Evolutionary conservation across 2,329 filamentous ascomycete species (phyloP).

Genomic region (Endoconidiophora polonica): DNA sequence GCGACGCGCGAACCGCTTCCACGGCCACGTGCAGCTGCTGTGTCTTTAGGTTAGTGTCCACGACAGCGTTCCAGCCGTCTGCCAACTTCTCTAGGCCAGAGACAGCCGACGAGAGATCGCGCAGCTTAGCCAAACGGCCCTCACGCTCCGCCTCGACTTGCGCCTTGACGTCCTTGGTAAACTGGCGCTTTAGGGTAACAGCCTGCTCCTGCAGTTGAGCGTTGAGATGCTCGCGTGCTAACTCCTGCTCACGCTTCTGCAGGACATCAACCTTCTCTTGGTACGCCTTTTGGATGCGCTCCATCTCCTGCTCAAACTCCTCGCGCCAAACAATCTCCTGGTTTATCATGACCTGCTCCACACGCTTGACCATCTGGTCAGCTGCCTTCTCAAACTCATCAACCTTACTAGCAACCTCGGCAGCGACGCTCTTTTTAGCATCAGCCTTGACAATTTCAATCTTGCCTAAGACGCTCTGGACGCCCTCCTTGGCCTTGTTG

Average conservation of each 20-base stretch:
- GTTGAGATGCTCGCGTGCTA: slow-evolving; percentile 66
- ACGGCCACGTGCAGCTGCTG: slow-evolving; percentile 94
- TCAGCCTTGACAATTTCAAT: slow-evolving; percentile 57
- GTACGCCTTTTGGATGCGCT: slow-evolving; percentile 61
- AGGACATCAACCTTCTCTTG: slow-evolving; percentile 65
- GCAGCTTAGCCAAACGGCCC: slow-evolving; percentile 70
- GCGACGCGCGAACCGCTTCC: slow-evolving; percentile 72
- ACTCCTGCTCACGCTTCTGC: slow-evolving; percentile 58
- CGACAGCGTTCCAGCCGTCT: slow-evolving; percentile 73
- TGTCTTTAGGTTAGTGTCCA: slow-evolving; percentile 80
- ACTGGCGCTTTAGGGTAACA: slow-evolving; percentile 71
- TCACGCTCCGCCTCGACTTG: slow-evolving; percentile 80
- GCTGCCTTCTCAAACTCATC: slow-evolving; percentile 75
- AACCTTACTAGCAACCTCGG: slow-evolving; percentile 54
- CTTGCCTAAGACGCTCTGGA: slow-evolving; percentile 61
- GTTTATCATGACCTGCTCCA: slow-evolving; percentile 64
- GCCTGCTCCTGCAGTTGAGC: slow-evolving; percentile 86
- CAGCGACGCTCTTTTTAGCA: slow-evolving; percentile 53
- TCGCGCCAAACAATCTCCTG: slow-evolving; percentile 73
- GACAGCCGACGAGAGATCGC: slow-evolving; percentile 61
- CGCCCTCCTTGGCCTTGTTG: slow-evolving; percentile 68
- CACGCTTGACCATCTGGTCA: slow-evolving; percentile 70
- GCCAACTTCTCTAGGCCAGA: slow-evolving; percentile 76
- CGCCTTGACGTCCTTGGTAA: slow-evolving; percentile 58
- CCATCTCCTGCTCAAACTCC: slow-evolving; percentile 76